Conservation (phyloP, 2,329 filamentous ascomycete species). For the Claviceps fusiformis region DNA sequence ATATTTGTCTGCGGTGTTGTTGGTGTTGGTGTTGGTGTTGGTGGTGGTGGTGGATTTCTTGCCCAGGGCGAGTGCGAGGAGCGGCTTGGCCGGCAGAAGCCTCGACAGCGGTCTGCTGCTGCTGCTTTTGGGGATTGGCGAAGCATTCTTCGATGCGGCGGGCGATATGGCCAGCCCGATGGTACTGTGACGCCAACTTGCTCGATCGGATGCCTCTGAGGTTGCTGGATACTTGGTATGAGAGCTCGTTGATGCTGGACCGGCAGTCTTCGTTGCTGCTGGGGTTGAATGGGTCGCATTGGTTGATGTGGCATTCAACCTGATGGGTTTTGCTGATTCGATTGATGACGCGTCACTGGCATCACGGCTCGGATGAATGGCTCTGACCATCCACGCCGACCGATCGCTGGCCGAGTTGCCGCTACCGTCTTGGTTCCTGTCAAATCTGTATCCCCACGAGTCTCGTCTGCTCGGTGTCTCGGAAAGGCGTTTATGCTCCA, state of each 20-base stretch:
- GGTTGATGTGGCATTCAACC: not conserved
- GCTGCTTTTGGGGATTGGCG: slow-evolving; percentile 9
- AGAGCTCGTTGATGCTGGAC: slow-evolving; percentile 2
- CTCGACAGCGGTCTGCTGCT: slow-evolving; percentile 23
- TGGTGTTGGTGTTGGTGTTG: not conserved
- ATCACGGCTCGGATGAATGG: slow-evolving; percentile 11
- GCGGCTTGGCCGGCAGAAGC: slow-evolving; percentile 32
- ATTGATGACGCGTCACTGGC: slow-evolving; percentile 5
- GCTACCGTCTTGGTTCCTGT: slow-evolving; percentile 12
- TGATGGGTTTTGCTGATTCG: not conserved
- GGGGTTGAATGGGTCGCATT: not conserved
- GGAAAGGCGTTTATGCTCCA: slow-evolving; percentile 5
- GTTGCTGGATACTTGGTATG: slow-evolving; percentile 5
- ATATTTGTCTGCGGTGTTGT: not conserved
- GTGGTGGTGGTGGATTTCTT: not conserved
- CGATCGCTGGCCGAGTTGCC: not conserved
- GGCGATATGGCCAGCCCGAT: slow-evolving; percentile 34
- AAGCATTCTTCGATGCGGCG: slow-evolving; percentile 10
- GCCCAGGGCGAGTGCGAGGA: slow-evolving; percentile 18
- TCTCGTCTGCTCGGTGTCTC: slow-evolving; percentile 14
- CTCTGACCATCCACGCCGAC: slow-evolving; percentile 15
- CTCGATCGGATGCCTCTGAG: slow-evolving; percentile 13
- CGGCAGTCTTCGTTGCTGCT: not conserved
- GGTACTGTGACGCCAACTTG: slow-evolving; percentile 21
- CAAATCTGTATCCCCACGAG: slow-evolving; percentile 21